Evolutionary conservation across 371 early-diverging fungal genomes (phyloP), one percentile per base, ranked within the genome.

Genomic region (Conidiobolus incongruus): DNA sequence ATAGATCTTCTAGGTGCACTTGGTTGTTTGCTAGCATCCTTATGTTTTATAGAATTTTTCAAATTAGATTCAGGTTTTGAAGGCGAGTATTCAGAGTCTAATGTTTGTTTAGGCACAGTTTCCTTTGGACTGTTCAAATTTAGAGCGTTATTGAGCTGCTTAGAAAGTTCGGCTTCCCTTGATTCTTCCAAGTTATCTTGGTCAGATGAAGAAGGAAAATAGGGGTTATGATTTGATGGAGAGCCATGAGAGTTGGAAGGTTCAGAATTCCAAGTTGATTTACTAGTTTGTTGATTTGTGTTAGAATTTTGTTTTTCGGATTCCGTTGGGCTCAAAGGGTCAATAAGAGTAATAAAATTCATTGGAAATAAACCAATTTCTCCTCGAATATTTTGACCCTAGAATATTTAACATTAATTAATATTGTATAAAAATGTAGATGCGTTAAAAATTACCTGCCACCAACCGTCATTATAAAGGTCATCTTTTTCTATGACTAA

Each of bases 401-500:
- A 32, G 6, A 22, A 23, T n/a, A n/a, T n/a, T n/a, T n/a, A n/a
- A n/a, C n/a, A n/a, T n/a, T 35, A 4, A 13, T 38, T 29, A 37
- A 20, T 33, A 38, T 17, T 24, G 6, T 6, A 12, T 26, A 38
- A 23, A 12, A 1, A 38, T 20, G 13, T 8, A 37, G 38, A 15
- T 10, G n/a, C n/a, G n/a, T n/a, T n/a, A n/a, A n/a, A n/a, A n/a
- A n/a, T 59, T 71, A 75, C 81, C 72, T 72, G 68, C 81, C 81
- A 85, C 86, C 86, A 85, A 23, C 83, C 83, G 54, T 85, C 86
- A 17, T 65, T 60, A 51, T 71, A 82, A 34, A 68, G 59, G 29
- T 81, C 81, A 53, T 85, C 86, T 49, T 66, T 68, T 51, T 81
- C 79, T 15, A 81, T 51, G 2, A 86, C 80, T 17, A 70, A 48